Evolutionary conservation across 1,284 basidiomycete genomes (phyloP).

Genomic region (Ustilago sp.): DNA sequence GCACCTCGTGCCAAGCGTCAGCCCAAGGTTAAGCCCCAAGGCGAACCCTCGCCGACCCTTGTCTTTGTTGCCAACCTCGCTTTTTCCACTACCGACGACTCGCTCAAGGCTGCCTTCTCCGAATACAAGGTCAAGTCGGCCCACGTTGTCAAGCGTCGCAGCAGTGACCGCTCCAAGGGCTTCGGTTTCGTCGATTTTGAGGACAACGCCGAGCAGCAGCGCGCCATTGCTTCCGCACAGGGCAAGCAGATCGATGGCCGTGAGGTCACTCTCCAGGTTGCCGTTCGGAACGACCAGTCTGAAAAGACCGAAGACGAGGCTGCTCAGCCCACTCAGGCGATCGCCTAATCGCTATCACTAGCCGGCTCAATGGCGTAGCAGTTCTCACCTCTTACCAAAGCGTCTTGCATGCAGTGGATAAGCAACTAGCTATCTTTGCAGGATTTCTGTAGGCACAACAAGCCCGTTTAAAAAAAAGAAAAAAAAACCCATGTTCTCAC

Average conservation of each 20-base stretch:
- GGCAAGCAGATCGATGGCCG: conserved; percentile 57
- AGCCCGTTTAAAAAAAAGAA: not conserved
- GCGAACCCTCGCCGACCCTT: conserved; percentile 63
- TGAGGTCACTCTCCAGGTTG: conserved; percentile 54
- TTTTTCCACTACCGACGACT: conserved; percentile 59
- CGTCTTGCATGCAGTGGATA: not conserved
- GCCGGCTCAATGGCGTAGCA: not conserved
- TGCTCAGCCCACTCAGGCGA: conserved; percentile 12
- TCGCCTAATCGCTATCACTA: not conserved
- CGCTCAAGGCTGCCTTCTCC: conserved; percentile 57
- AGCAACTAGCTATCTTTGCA: not conserved
- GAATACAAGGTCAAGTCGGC: conserved; percentile 58
- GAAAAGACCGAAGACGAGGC: conserved; percentile 13
- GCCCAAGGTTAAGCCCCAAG: conserved; percentile 51
- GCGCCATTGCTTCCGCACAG: conserved; percentile 53
- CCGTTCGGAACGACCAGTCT: conserved; percentile 48
- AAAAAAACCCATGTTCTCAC: not conserved
- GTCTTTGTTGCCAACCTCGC: conserved; percentile 66
- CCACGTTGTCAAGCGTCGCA: conserved; percentile 58
- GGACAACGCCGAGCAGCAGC: conserved; percentile 55
- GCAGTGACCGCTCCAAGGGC: conserved; percentile 57
- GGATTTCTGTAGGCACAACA: not conserved
- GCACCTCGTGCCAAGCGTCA: conserved; percentile 43
- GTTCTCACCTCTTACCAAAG: not conserved
- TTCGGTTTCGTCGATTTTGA: conserved; percentile 64